Percentiles rank a stretch among this genome's conserved stretches.
Evolutionary conservation across 2,329 filamentous ascomycete genomes (phyloP).

Genomic region (Scedosporium boydii): DNA sequence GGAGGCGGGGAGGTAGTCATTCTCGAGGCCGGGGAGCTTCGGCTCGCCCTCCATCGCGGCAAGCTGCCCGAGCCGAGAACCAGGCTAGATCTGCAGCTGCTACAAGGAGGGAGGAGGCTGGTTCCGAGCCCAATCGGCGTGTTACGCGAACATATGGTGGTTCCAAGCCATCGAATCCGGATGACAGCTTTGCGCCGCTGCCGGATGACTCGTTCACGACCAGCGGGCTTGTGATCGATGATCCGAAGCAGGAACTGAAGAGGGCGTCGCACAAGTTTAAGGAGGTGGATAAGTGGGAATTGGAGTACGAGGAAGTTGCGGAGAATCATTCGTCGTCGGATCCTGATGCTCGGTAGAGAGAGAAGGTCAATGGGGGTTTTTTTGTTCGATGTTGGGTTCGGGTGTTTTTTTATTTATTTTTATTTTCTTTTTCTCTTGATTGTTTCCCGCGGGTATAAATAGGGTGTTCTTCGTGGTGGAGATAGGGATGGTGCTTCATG

Average conservation of each 20-base stretch:
- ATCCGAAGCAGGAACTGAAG: constrained; percentile 43
- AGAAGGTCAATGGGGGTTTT: constrained; percentile 3
- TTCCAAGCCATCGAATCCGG: constrained; percentile 21
- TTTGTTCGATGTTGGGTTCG: constrained; percentile 4
- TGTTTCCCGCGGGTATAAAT: background rate
- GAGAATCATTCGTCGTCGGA: constrained; percentile 43
- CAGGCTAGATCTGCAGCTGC: constrained; percentile 6
- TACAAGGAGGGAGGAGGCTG: constrained; percentile 11
- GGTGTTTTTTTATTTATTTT: background rate
- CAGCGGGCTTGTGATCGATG: constrained; percentile 26
- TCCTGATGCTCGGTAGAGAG: constrained; percentile 24
- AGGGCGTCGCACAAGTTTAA: constrained; percentile 53
- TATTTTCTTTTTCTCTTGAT: background rate
- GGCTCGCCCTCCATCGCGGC: constrained; percentile 13
- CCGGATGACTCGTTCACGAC: constrained; percentile 33
- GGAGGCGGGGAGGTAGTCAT: constrained; percentile 23
- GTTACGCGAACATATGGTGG: constrained; percentile 13
- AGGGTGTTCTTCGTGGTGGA: background rate
- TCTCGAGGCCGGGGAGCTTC: constrained; percentile 18
- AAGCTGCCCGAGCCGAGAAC: constrained; percentile 16
- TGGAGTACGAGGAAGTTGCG: constrained; percentile 56
- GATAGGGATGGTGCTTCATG: too few species aligned
- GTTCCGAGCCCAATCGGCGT: constrained; percentile 16
- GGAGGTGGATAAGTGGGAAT: constrained; percentile 60
- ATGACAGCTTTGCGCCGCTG: constrained; percentile 30